Base-by-base conservation (phyloP, 1,284 basidiomycete species). In the Apiotrichum brassicae region DNA sequence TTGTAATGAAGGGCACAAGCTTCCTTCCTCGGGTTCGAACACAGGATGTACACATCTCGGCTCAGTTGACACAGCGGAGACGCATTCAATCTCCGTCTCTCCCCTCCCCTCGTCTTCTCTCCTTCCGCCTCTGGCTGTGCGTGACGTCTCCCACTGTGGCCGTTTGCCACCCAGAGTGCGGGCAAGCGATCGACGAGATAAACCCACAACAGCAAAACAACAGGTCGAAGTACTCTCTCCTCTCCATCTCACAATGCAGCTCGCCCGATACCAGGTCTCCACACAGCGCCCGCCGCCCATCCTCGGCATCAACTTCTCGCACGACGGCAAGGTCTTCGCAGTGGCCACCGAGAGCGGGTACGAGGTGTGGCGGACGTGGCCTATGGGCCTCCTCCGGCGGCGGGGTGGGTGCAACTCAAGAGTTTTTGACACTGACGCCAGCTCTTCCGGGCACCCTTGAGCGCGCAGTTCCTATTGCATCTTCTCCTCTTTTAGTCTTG, bases 401-500 rank as follows among this genome's bases (percentile, higher is more conserved):
- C 81, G 85, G 76, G 84, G 91, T 89, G 73, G 58, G 75, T 66
- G 22, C 6, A 14, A 19, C 14, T 16, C 11, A 23, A 7, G 36
- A 11, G 11, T n/a, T 30, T 14, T 30, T 20, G 11, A 20, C 18
- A 11, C 16, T 30, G 14, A 30, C 33, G 6, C 16, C 41, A 72
- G 70, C 58, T 22, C 60, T 73, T 8, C 60, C 65, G 1, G 88
- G 88, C 14, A 91, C 88, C 1, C 77, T 97, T 4, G 77, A 83
- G 16, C 77, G 82, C 35, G 87, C 83, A 3, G 78, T 88, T 4
- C 87, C 89, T 1, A 75, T 91, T 46, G 88, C 92, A 61, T 79
- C 82, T 20, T 86, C 89, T 4, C 91, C 90, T 51, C 76, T 97
- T 26, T 75, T 95, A 39, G 91, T 92, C 66, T 81, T 97, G 34